Conservation (phyloP, 495 filamentous ascomycete species). For the Penicillium egyptiacum region DNA sequence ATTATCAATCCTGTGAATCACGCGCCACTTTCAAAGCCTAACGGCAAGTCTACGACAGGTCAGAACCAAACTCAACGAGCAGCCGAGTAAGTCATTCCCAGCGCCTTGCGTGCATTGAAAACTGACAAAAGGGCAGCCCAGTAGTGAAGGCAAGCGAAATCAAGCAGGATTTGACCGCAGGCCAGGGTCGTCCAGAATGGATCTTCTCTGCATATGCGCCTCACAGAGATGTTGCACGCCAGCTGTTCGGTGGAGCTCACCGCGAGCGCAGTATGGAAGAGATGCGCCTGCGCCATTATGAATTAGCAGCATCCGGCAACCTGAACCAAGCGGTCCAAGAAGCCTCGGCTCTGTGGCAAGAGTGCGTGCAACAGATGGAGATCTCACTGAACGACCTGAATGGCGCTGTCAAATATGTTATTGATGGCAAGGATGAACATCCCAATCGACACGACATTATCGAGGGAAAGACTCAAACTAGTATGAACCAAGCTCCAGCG, state of each 20-base stretch:
- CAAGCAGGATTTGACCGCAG: constrained; percentile 57
- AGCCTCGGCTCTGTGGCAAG: constrained; percentile 55
- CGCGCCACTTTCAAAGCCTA: not conserved
- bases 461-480: constrained; percentile 42
- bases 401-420: constrained; percentile 70
- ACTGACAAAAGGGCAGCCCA: constrained; percentile 41
- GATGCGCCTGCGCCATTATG: constrained; percentile 67
- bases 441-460: constrained; percentile 78
- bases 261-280: constrained; percentile 86
- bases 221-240: constrained; percentile 65
- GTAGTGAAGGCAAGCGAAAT: constrained; percentile 57
- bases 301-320: constrained; percentile 58
- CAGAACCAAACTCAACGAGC: constrained; percentile 23
- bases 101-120: not conserved
- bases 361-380: constrained; percentile 68
- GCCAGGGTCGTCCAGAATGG: constrained; percentile 70
- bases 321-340: constrained; percentile 65
- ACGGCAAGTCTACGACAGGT: not conserved
- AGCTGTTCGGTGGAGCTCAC: constrained; percentile 75
- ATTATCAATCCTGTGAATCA: not conserved
- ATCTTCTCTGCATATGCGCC: constrained; percentile 82
- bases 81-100: constrained; percentile 31
- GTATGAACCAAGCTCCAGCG: constrained; percentile 19
- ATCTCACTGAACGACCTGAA: constrained; percentile 63
- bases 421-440: constrained; percentile 67